Evolutionary conservation across 768 basidiomycete species (phyloP).

Genomic region (Dioszegia hungarica): DNA sequence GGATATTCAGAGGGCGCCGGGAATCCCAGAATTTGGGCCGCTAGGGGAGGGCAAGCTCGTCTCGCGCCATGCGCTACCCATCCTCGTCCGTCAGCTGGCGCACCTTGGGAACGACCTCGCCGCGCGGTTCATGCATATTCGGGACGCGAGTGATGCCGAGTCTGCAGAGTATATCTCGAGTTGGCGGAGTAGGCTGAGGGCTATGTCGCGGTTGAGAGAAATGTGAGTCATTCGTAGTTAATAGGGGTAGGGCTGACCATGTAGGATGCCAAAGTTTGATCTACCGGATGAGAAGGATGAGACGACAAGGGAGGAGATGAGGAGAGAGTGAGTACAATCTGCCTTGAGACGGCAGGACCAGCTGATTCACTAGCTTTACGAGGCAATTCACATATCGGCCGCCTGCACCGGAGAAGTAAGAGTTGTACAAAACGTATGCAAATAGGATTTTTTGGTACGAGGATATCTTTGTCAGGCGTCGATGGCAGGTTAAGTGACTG

Average conservation of each 20-base stretch:
- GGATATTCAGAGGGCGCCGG: slow-evolving; percentile 75
- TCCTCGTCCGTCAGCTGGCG: slow-evolving; percentile 82
- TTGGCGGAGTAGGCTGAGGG: slow-evolving; percentile 74
- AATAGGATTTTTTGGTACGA: too few relatives aligned
- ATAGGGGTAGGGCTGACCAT: neutral
- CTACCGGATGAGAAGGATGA: slow-evolving; percentile 11
- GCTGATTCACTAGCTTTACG: slow-evolving; percentile 16
- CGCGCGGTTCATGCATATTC: slow-evolving; percentile 69
- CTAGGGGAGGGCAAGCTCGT: slow-evolving; percentile 92
- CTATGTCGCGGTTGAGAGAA: slow-evolving; percentile 61
- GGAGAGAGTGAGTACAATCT: slow-evolving; percentile 33
- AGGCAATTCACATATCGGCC: slow-evolving; percentile 24
- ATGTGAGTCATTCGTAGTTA: slow-evolving; percentile 10
- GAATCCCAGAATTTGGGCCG: slow-evolving; percentile 92
- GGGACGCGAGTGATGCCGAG: slow-evolving; percentile 54
- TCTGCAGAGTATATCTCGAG: slow-evolving; percentile 78
- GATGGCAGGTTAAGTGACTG: too few relatives aligned
- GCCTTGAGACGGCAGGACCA: neutral
- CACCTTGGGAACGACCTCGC: slow-evolving; percentile 86
- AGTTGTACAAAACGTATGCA: neutral
- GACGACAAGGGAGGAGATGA: slow-evolving; percentile 21
- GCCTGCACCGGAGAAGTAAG: slow-evolving; percentile 1
- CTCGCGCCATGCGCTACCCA: slow-evolving; percentile 76
- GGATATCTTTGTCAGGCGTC: too few relatives aligned
- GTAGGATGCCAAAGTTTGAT: slow-evolving; percentile 19